Base-by-base conservation (phyloP, 139 green algal species). In the Medakamo hakoo region DNA sequence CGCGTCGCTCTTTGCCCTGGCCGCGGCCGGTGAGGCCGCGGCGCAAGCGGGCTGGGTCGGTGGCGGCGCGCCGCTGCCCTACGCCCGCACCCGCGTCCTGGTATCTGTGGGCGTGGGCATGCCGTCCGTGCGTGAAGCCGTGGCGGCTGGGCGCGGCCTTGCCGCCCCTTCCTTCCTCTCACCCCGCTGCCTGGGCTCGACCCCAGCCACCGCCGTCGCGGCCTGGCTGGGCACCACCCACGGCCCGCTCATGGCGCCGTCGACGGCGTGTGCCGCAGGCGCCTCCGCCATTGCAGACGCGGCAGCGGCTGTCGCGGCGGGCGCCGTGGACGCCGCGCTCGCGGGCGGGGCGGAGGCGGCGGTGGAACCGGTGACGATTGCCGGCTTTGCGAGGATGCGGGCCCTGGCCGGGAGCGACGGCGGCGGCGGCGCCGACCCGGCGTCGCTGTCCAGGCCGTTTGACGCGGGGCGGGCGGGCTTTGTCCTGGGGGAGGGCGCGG, bases 311-410 rank as follows among this genome's bases (percentile, higher is more conserved):
- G 83, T 98, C n/a, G 78, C 83, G 64, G 48, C 73, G 5, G 88
- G 89, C 0, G 86, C 95, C 52, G 91, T 88, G 3, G 73, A 91
- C 32, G 80, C 94, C 4, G 95, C 96, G 91, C 63, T 98, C 20
- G 84, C 82, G 14, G 88, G 88, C 4, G 88, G 84, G 14, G 72
- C 80, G 25, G 88, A 95, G 76, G 73, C 88, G 3, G 91, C 80
- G 70, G 80, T 97, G 4, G 92, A 98, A 59, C 84, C 81, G 0
- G 67, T 96, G 9, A 78, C 84, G 2, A 67, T 97, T 4, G 78
- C 56, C 3, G 89, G 84, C 9, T 98, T 98, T 66, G 26, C 55
- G 27, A 78, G 86, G 55, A 76, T 96, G 52, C 82, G 76, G 59
- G 84, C 85, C 20, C 72, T 94, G 30, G 70, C 77, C 1, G n/a